Conservation (phyloP, 768 basidiomycete genomes). For the Cantharellus cinnabarinus region DNA sequence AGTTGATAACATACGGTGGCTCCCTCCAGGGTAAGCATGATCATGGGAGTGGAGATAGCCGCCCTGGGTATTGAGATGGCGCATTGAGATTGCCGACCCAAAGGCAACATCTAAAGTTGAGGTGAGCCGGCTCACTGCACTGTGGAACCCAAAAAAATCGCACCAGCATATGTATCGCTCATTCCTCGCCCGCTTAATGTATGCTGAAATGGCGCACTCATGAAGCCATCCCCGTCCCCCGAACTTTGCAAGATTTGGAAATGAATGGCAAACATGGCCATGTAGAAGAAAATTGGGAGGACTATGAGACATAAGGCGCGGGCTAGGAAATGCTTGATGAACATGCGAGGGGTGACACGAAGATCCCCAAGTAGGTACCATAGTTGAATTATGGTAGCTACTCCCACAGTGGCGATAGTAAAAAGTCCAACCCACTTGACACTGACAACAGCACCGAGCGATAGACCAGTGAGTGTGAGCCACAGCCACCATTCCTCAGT, state of each 20-base stretch:
- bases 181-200: conserved; percentile 76
- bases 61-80: conserved; percentile 91
- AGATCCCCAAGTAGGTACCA: conserved; percentile 83
- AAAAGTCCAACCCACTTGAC: conserved; percentile 99
- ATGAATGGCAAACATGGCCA: conserved; percentile 92
- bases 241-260: conserved; percentile 74
- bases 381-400: conserved; percentile 65
- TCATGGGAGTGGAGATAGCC: conserved; percentile 95
- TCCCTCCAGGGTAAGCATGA: conserved; percentile 77
- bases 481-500: conserved; percentile 81
- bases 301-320: conserved; percentile 77
- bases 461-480: conserved; percentile 70
- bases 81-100: conserved; percentile 64
- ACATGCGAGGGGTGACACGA: conserved; percentile 52
- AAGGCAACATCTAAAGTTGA: conserved; percentile 47
- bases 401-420: conserved; percentile 85
- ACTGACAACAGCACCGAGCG: conserved; percentile 78
- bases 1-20: conserved; percentile 42
- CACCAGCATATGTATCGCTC: conserved; percentile 82
- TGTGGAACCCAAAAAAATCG: conserved; percentile 10
- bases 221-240: conserved; percentile 96
- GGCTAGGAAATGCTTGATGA: conserved; percentile 70
- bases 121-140: neutral
- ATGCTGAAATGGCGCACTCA: conserved; percentile 98
- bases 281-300: conserved; percentile 75